Base-by-base conservation (phyloP, 164 flowering plant species). In the Liriodendron chinense region DNA sequence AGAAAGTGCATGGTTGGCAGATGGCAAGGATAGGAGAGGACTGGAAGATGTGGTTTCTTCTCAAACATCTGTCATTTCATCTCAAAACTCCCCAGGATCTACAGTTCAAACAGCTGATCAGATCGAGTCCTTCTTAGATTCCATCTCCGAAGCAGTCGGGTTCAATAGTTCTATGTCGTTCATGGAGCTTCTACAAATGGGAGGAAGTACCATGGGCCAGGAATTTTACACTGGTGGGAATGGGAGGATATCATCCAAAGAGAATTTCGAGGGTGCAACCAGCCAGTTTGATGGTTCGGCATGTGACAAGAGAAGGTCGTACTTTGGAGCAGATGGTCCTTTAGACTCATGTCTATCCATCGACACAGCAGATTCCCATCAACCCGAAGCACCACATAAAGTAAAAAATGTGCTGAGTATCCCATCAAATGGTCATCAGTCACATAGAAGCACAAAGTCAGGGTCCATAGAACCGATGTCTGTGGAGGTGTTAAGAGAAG, bases 21-120 rank as follows among this genome's bases (percentile, higher is more conserved):
- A 75, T 75, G 69, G 73, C 47, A 69, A 77, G 28, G 71, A 76
- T 47, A 84, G 68, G 64, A 75, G 72, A 77, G 23, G 62, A 22
- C 80, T 80, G 70, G 89, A 86, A 69, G 89, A 85, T 68, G 72
- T 85, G n/a, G 68, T 83, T 74, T 82, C 92, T 77, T 83, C 88
- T 8, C 89, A 86, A 76, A 86, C 75, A 69, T 88, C 91, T 24
- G 72, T 76, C 63, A 61, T 72, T 75, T 78, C 80, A 49, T 76
- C 82, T 68, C 85, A 80, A 67, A 62, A 72, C 53, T 79, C 78
- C 20, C 24, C 59, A 47, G 87, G 85, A 43, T 84, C 76, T 43
- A 64, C 78, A 20, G 34, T 76, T 47, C 86, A 82, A 71, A 76
- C 67, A 13, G 28, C 47, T 77, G 86, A 82, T 79, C 84, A 80